Conservation (phyloP, 257 asterid genomes). For the Euphrasia confusa region DNA sequence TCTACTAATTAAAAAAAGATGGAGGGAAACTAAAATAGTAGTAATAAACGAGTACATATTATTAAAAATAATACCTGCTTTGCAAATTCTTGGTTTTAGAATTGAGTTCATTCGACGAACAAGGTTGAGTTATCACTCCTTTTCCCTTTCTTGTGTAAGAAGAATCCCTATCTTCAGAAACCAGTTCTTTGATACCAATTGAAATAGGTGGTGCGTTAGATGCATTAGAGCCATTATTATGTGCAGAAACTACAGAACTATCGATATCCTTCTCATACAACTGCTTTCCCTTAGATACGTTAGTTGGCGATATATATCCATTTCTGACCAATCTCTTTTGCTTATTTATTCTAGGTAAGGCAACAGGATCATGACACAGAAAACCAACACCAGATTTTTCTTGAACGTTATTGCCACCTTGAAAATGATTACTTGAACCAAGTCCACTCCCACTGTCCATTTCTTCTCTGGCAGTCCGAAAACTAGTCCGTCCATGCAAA, state of each 20-base stretch:
- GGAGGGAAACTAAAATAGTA: not conserved
- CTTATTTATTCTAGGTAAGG: constrained; percentile 43
- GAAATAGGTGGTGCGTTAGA: constrained; percentile 32
- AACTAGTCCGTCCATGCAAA: constrained; percentile 15
- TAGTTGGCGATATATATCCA: constrained; percentile 86
- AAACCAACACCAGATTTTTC: constrained; percentile 33
- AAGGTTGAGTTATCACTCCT: constrained; percentile 45
- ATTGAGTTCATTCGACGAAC: constrained; percentile 33
- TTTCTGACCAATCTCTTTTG: constrained; percentile 78
- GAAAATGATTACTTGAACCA: constrained; percentile 29
- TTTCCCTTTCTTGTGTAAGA: constrained; percentile 59
- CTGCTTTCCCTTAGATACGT: constrained; percentile 57
- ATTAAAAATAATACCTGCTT: constrained; percentile 40
- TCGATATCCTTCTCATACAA: constrained; percentile 35
- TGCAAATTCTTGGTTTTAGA: constrained; percentile 27
- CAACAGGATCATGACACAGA: constrained; percentile 25
- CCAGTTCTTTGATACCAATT: constrained; percentile 39
- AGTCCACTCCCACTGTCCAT: constrained; percentile 27
- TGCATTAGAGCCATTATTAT: constrained; percentile 26
- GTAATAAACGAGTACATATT: not conserved
- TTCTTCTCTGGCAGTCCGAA: constrained; percentile 32
- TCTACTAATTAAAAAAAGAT: constrained; percentile 9
- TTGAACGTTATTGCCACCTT: constrained; percentile 25
- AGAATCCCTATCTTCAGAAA: constrained; percentile 41
- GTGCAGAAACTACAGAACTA: constrained; percentile 31